Percentiles rank a stretch among this genome's conserved stretches.
phyloP scores from a whole-genome alignment of 78 protist species.

The Paulinella micropora region DNA sequence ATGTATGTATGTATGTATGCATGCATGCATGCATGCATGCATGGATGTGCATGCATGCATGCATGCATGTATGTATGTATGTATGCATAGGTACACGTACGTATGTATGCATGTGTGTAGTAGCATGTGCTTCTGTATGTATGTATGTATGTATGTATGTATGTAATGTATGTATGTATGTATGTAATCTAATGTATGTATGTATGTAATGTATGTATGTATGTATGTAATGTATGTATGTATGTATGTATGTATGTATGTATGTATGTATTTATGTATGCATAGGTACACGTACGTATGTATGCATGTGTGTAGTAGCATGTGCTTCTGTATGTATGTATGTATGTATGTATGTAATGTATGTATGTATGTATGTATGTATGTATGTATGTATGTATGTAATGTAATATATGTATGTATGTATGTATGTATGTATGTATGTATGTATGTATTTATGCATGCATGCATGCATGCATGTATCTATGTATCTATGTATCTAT shows the following conservation, averaged over 20 bases:
- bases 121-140: background rate
- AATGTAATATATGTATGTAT: background rate
- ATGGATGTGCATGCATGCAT: background rate
- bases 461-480: background rate
- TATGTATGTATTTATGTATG: background rate
- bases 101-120: background rate
- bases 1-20: background rate
- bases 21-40: background rate
- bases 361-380: background rate
- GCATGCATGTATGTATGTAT: background rate
- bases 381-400: background rate
- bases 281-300: background rate
- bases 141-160: background rate
- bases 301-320: background rate
- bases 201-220: background rate
- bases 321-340: background rate
- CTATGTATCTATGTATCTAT: background rate
- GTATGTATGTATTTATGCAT: background rate
- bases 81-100: background rate
- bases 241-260: background rate
- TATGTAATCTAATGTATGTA: background rate
- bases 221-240: background rate
- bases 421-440: background rate
- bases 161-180: background rate
- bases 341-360: background rate